Evolutionary conservation across 768 basidiomycete genomes (phyloP).

Genomic region (Tremella fuciformis): DNA sequence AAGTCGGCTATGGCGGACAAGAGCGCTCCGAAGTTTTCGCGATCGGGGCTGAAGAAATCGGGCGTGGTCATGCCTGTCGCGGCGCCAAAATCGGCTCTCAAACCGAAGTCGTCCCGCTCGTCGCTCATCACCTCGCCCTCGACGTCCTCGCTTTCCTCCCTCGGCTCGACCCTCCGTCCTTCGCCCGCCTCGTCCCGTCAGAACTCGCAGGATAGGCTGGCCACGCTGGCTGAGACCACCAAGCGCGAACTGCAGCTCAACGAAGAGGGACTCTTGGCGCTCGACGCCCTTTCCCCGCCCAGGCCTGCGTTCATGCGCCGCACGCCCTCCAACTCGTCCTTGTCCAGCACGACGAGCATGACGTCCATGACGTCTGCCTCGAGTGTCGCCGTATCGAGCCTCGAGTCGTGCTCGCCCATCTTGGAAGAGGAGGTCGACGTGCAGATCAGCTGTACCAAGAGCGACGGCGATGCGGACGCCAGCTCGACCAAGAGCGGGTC

Average conservation of each 20-base stretch:
- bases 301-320: slow-evolving; percentile 35
- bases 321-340: slow-evolving; percentile 18
- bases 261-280: slow-evolving; percentile 32
- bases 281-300: slow-evolving; percentile 28
- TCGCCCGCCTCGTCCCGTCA: not conserved
- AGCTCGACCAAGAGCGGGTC: slow-evolving; percentile 18
- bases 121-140: not conserved
- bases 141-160: not conserved
- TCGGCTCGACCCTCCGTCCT: not conserved
- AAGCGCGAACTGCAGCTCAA: slow-evolving; percentile 31
- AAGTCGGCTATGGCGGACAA: not conserved
- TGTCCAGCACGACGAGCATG: slow-evolving; percentile 18
- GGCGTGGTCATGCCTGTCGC: slow-evolving; percentile 41
- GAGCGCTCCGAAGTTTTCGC: slow-evolving; percentile 44
- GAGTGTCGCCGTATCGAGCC: slow-evolving; percentile 13
- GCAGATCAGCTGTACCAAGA: slow-evolving; percentile 31
- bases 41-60: slow-evolving; percentile 37
- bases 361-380: slow-evolving; percentile 19
- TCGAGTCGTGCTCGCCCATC: slow-evolving; percentile 23
- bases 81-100: slow-evolving; percentile 18
- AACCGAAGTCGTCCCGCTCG: slow-evolving; percentile 3
- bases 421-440: slow-evolving; percentile 16
- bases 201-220: slow-evolving; percentile 24
- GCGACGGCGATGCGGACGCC: slow-evolving; percentile 36
- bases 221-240: slow-evolving; percentile 29